Base-by-base conservation (phyloP, 768 basidiomycete genomes). In the Boletus huronensis region DNA sequence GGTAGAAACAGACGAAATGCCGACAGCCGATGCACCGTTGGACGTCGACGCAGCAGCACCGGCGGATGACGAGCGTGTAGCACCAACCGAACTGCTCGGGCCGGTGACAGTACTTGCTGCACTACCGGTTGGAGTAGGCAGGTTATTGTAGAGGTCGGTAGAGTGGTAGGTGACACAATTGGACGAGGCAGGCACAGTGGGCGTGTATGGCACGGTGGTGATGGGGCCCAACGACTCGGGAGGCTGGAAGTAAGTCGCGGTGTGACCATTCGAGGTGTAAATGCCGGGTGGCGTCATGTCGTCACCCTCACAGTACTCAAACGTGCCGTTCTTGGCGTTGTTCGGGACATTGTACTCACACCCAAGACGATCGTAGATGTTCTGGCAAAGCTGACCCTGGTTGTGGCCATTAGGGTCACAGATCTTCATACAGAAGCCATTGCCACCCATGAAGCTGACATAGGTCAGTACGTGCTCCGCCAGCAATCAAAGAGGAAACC, bases 281-380 rank as follows among this genome's bases (percentile, higher is more conserved):
- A 76, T 61, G 46, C 88, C 88, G 8, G 83, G 82, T 48, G 76
- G 76, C 16, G 77, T 75, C 74, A 84, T 82, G 64, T 81, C 74
- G n/a, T 88, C 86, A 23, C 83, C 82, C 9, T 79, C 64, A 72
- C 90, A 93, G 8, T 76, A 71, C 54, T 83, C 81, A 71, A 88
- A 92, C 0, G 75, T 74, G 28, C 78, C 80, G 42, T 83, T 74
- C 45, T 77, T 66, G 34, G 86, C 85, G 32, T 74, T 70, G 67
- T 79, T 82, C 16, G 90, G 90, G 17, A 80, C 84, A 66, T 90
- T 92, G 76, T 83, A 90, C 3, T 57, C 63, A 60, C 87, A 85
- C 10, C 91, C 90, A 48, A 90, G 84, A 53, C 84, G 85, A 64
- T 90, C 88, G 55, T 75, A 85, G 56, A 82, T 79, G 76, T 93